Evolutionary conservation across 139 green algal genomes (phyloP).

Genomic region (Astrephomene gubernaculifera): DNA sequence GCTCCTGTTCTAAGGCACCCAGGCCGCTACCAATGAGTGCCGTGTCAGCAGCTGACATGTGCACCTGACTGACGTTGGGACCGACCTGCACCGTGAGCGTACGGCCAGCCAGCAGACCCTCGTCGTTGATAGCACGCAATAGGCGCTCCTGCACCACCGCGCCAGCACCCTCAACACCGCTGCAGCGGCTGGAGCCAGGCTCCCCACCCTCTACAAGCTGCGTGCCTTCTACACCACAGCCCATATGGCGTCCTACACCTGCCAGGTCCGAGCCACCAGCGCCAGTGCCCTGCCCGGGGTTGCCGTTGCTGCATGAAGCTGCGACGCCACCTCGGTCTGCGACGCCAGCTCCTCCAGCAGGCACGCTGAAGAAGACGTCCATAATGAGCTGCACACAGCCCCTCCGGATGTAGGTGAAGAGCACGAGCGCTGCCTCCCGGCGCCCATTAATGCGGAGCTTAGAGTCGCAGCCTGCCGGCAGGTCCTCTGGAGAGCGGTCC

Average conservation of each 20-base stretch:
- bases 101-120: not conserved
- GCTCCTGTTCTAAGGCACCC: not conserved
- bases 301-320: not conserved
- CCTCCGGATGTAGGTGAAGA: constrained; percentile 32
- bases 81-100: constrained; percentile 5
- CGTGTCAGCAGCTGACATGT: not conserved
- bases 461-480: constrained; percentile 3
- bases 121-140: not conserved
- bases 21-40: not conserved
- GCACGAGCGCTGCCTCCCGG: not conserved
- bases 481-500: constrained; percentile 21
- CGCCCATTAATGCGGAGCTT: constrained; percentile 7
- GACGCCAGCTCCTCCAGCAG: not conserved
- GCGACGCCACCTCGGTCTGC: not conserved
- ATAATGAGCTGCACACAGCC: constrained; percentile 32
- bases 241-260: not conserved
- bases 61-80: not conserved
- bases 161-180: too few species aligned
- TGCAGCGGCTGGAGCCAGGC: not conserved
- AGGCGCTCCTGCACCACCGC: not conserved
- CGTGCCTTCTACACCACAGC: not conserved
- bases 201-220: not conserved
- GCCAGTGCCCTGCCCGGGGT: too few species aligned
- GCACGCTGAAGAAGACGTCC: not conserved
- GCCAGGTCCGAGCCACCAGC: too few species aligned